A percentile compares a stretch with the other conserved stretches of the same genome.
These are phyloP conservation scores for Xylaria sp. DNA, from an alignment of 2,329 filamentous ascomycete species.

Conservation along the genomic window DNA sequence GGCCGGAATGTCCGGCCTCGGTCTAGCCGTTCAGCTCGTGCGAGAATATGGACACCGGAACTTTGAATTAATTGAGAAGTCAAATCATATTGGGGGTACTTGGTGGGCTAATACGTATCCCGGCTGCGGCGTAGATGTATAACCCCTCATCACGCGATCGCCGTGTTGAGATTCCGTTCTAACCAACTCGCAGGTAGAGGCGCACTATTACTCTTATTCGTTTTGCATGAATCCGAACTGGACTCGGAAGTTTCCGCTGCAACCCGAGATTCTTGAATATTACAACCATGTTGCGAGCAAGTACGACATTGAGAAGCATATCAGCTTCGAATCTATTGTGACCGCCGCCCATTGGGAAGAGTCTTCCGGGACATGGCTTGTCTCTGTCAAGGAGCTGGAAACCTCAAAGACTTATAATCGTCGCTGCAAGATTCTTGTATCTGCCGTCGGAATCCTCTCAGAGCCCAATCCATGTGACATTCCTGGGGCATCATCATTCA, in stretches of 20 bases:
- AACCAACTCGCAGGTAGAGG: background rate
- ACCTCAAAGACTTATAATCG: slow-evolving; percentile 11
- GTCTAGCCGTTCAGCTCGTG: slow-evolving; percentile 19
- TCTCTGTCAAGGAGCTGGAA: slow-evolving; percentile 16
- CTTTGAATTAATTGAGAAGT: slow-evolving; percentile 24
- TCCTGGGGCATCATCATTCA: slow-evolving; percentile 11
- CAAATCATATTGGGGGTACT: slow-evolving; percentile 14
- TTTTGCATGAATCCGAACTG: slow-evolving; percentile 20
- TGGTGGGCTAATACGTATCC: slow-evolving; percentile 24
- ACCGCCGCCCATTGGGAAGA: slow-evolving; percentile 16
- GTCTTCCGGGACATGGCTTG: slow-evolving; percentile 19
- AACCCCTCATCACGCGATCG: background rate
- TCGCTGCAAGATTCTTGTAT: slow-evolving; percentile 22
- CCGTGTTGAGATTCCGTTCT: background rate
- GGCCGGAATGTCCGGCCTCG: slow-evolving; percentile 26
- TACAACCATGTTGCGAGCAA: slow-evolving; percentile 11
- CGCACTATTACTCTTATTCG: slow-evolving; percentile 20
- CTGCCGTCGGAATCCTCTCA: slow-evolving; percentile 17
- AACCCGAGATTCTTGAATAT: slow-evolving; percentile 23
- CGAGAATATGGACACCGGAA: slow-evolving; percentile 16
- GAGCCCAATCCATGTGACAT: slow-evolving; percentile 12
- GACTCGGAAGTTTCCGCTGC: slow-evolving; percentile 22
- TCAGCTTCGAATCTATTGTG: slow-evolving; percentile 4
- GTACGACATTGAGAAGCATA: slow-evolving; percentile 17
- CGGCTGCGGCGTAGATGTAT: slow-evolving; percentile 24